Percentiles rank a stretch among this genome's conserved stretches.
phyloP scores from a whole-genome alignment of 306 rosid genomes.

The Hippophae tibetana region DNA sequence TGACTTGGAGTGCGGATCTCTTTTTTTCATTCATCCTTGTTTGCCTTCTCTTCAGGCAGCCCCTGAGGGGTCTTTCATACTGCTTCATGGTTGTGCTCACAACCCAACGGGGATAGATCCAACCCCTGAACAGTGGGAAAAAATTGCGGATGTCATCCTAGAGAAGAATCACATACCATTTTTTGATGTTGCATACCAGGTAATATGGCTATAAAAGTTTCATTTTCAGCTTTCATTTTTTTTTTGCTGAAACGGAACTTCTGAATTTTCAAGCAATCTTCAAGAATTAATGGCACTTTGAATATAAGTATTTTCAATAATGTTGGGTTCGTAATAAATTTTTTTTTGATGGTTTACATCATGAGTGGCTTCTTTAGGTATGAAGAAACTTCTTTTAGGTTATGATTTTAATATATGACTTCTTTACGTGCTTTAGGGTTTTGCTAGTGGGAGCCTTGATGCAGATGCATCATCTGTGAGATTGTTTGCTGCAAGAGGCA shows the following conservation, averaged over 20 bases:
- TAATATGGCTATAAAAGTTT: conserved; percentile 14
- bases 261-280: background rate
- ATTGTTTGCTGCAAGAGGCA: conserved; percentile 75
- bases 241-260: background rate
- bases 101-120: conserved; percentile 99
- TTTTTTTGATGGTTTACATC: background rate
- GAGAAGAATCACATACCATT: conserved; percentile 79
- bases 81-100: conserved; percentile 99
- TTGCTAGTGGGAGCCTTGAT: conserved; percentile 99
- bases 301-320: background rate
- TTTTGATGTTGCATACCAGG: conserved; percentile 99
- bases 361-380: conserved; percentile 4
- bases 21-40: conserved; percentile 2
- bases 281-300: background rate
- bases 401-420: conserved; percentile 8
- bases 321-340: background rate
- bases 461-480: conserved; percentile 83
- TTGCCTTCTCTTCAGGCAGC: conserved; percentile 44
- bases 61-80: conserved; percentile 84
- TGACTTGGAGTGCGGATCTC: background rate
- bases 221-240: background rate
- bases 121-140: conserved; percentile 86
- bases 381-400: background rate
- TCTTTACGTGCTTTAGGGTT: conserved; percentile 48
- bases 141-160: conserved; percentile 80